phyloP scores from a whole-genome alignment of 345 rosid genomes.

The Cardiospermum halicacabum region DNA sequence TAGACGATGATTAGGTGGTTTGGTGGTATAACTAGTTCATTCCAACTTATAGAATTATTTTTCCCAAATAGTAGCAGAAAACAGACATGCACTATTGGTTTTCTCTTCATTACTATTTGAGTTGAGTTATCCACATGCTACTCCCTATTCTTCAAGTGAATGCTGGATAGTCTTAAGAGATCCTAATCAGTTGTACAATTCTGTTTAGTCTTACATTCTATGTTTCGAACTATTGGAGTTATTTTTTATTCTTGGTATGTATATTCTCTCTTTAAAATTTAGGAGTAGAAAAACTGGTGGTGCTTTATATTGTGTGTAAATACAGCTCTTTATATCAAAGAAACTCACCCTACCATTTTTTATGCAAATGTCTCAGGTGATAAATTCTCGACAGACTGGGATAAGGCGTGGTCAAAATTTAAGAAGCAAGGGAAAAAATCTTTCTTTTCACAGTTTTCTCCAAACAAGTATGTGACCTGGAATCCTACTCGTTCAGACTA shows the following conservation, averaged over 20 bases:
- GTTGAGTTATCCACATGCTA: neutral
- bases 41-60: too few species aligned
- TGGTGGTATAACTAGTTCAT: neutral
- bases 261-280: neutral
- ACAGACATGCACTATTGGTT: neutral
- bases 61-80: neutral
- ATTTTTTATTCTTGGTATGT: neutral
- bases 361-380: conserved; percentile 44
- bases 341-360: conserved; percentile 8
- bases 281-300: neutral
- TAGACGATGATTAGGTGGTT: neutral
- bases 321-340: neutral
- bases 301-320: neutral
- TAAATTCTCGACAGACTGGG: conserved; percentile 77
- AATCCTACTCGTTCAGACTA: conserved; percentile 72
- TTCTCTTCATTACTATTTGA: neutral
- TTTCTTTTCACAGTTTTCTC: conserved; percentile 55
- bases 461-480: conserved; percentile 86
- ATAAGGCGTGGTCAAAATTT: conserved; percentile 84
- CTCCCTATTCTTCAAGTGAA: neutral
- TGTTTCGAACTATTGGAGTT: neutral
- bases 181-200: neutral
- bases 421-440: conserved; percentile 77
- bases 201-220: neutral
- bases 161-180: neutral